Conservation (phyloP, 768 basidiomycete genomes). For the Auricularia sp. region DNA sequence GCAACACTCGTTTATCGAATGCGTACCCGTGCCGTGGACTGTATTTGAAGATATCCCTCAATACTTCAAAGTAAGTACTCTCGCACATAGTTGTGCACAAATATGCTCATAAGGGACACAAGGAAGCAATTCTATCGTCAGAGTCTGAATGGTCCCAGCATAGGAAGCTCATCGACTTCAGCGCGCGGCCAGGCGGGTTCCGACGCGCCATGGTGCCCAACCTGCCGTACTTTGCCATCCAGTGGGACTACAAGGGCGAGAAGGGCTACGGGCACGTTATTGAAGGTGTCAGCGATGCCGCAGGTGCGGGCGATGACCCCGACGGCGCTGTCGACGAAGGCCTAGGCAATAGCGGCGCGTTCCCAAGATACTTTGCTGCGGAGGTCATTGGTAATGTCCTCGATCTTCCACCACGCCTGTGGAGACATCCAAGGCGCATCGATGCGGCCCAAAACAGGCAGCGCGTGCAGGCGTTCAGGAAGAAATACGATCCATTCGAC, state of each 20-base stretch:
- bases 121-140: conserved; percentile 90
- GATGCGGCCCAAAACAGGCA: conserved; percentile 63
- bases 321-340: conserved; percentile 67
- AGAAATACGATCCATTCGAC: conserved; percentile 67
- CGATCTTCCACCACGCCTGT: conserved; percentile 75
- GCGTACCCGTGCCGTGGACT: conserved; percentile 84
- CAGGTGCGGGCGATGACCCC: conserved; percentile 45
- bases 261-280: conserved; percentile 98
- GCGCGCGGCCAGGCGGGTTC: conserved; percentile 83
- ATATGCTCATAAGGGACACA: neutral
- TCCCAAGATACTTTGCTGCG: conserved; percentile 83
- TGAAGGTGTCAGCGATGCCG: conserved; percentile 69
- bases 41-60: conserved; percentile 79
- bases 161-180: conserved; percentile 93
- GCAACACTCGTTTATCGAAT: conserved; percentile 88
- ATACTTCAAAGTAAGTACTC: conserved; percentile 67
- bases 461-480: conserved; percentile 58
- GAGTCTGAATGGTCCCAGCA: conserved; percentile 98
- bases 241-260: conserved; percentile 96
- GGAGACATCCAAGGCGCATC: conserved; percentile 69
- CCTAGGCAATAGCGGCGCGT: conserved; percentile 84
- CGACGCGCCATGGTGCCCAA: conserved; percentile 92
- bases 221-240: conserved; percentile 97
- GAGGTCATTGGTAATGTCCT: conserved; percentile 92
- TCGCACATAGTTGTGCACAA: neutral